A percentile compares a stretch with the other conserved stretches of the same genome.
phyloP scores from a whole-genome alignment of 208 protist species.

The Trypanosoma avium region DNA sequence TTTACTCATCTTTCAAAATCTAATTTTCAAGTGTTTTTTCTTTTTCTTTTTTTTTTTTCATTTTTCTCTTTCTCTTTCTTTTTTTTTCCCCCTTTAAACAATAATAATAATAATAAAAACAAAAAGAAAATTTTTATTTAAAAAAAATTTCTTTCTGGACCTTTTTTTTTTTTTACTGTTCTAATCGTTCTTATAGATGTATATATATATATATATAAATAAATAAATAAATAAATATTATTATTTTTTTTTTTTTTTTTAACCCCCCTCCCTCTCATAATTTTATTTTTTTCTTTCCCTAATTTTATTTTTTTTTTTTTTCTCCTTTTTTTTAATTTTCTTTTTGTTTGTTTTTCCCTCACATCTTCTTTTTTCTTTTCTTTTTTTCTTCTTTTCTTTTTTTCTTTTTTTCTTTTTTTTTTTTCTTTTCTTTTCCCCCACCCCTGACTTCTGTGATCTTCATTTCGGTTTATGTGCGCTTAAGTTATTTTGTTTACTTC shows the following conservation, averaged over 20 bases:
- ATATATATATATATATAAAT: constrained; percentile 11
- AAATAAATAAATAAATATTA: constrained; percentile 11
- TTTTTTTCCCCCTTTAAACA: too few relatives aligned
- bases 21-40: too few relatives aligned
- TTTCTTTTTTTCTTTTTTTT: background rate
- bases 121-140: too few relatives aligned
- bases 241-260: constrained; percentile 12
- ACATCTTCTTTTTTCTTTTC: background rate
- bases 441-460: constrained; percentile 7
- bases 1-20: too few relatives aligned
- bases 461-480: constrained; percentile 13
- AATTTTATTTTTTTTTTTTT: background rate
- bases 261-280: background rate
- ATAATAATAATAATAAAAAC: too few relatives aligned
- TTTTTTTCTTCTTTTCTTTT: background rate
- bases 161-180: constrained; percentile 10
- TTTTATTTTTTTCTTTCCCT: background rate
- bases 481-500: background rate
- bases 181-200: constrained; percentile 5
- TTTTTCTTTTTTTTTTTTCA: too few relatives aligned
- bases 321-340: background rate
- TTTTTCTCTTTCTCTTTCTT: too few relatives aligned
- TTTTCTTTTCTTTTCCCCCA: background rate
- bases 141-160: background rate
- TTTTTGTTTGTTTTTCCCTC: background rate